These are phyloP conservation scores for Emiliania huxleyi DNA, from an alignment of 78 protist species.

Conservation along the genomic window DNA sequence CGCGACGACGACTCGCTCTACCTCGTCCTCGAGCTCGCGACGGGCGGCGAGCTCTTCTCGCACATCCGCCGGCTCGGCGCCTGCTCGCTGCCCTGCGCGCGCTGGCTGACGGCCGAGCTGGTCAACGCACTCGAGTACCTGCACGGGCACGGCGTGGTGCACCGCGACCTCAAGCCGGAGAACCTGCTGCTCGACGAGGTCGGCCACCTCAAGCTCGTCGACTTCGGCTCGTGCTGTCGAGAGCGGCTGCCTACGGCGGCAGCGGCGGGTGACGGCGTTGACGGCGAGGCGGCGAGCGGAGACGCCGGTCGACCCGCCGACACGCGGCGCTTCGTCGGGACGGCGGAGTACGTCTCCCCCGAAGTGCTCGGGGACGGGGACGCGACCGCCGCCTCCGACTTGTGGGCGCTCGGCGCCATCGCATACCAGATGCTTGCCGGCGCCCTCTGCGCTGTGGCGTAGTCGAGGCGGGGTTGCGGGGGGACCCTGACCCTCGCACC, in stretches of 20 bases:
- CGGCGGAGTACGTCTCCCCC: constrained; percentile 91
- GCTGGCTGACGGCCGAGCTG: constrained; percentile 57
- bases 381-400: background rate
- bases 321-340: constrained; percentile 65
- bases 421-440: constrained; percentile 2
- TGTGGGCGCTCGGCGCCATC: constrained; percentile 5
- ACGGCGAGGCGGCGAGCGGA: too few species aligned
- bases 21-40: background rate
- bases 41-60: background rate
- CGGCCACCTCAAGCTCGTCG: constrained; percentile 61
- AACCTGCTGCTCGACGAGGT: background rate
- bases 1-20: constrained; percentile 53
- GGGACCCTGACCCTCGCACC: too few species aligned
- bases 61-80: background rate
- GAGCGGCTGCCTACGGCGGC: too few species aligned
- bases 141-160: constrained; percentile 38
- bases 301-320: too few species aligned
- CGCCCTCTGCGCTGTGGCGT: too few species aligned
- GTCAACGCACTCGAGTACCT: constrained; percentile 65
- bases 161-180: constrained; percentile 68
- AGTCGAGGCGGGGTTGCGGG: too few species aligned
- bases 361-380: constrained; percentile 39
- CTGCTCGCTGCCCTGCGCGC: background rate
- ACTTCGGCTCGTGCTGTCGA: constrained; percentile 75
- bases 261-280: too few species aligned